Conservation (phyloP, 2,329 filamentous ascomycete genomes). For the Hypoxylon sp. region DNA sequence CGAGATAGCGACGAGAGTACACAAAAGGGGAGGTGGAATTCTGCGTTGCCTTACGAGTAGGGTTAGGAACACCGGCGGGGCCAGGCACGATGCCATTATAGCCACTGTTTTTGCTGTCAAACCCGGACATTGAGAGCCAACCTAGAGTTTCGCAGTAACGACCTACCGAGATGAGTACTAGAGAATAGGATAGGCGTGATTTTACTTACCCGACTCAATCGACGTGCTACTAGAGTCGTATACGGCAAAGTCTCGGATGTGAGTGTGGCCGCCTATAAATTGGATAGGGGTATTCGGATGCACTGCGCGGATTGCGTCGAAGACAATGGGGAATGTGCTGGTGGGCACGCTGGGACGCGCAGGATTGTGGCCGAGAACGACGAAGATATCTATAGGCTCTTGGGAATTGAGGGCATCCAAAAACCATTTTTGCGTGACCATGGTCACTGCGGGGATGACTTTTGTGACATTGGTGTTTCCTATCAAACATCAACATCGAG, state of each 20-base stretch:
- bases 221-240: constrained; percentile 74
- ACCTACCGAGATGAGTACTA: constrained; percentile 54
- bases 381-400: constrained; percentile 73
- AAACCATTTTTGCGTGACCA: constrained; percentile 73
- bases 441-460: constrained; percentile 67
- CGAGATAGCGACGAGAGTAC: constrained; percentile 74
- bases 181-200: background rate
- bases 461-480: constrained; percentile 74
- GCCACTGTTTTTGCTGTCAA: constrained; percentile 63
- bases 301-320: constrained; percentile 70
- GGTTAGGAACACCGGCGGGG: constrained; percentile 57
- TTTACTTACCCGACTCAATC: constrained; percentile 64
- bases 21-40: constrained; percentile 58
- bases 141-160: constrained; percentile 78
- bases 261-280: constrained; percentile 72
- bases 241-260: constrained; percentile 75
- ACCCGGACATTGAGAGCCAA: constrained; percentile 75
- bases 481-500: constrained; percentile 43
- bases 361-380: constrained; percentile 76
- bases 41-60: constrained; percentile 58
- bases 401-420: constrained; percentile 65
- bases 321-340: constrained; percentile 63
- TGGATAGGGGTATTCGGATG: constrained; percentile 73
- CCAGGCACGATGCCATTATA: constrained; percentile 55
- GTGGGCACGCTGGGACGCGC: constrained; percentile 61